Evolutionary conservation across 1,284 basidiomycete genomes (phyloP).

Genomic region (Heliocybe sulcata): DNA sequence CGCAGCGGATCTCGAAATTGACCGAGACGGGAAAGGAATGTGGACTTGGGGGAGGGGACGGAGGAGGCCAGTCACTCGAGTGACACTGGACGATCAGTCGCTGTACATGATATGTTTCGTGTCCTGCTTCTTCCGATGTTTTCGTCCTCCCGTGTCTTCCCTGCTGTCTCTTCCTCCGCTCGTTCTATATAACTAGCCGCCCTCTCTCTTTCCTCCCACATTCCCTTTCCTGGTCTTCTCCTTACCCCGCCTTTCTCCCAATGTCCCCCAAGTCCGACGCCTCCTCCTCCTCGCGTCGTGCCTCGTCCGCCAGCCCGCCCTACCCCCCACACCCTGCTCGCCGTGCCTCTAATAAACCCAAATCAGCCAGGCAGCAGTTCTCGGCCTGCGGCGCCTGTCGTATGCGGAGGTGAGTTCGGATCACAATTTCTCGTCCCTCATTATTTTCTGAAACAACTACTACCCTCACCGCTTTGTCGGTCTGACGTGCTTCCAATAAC

Average conservation of each 20-base stretch:
- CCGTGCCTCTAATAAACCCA: constrained; percentile 51
- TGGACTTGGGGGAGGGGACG: not conserved
- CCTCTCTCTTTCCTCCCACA: not conserved
- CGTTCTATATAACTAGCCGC: constrained; percentile 1
- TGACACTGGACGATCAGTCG: not conserved
- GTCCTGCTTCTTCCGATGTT: constrained; percentile 2
- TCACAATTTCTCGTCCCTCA: constrained; percentile 3
- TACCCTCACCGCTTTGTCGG: constrained; percentile 6
- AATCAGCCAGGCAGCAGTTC: constrained; percentile 74
- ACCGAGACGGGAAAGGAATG: not conserved
- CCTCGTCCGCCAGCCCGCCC: constrained; percentile 26
- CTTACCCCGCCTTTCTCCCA: constrained; percentile 10
- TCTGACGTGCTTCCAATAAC: constrained; percentile 5
- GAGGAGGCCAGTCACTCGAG: not conserved
- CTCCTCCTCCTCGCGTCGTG: constrained; percentile 13
- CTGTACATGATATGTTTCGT: not conserved
- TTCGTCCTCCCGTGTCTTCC: constrained; percentile 1
- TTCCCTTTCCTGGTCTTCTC: constrained; percentile 17
- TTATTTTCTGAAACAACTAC: not conserved
- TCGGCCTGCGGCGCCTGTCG: constrained; percentile 87
- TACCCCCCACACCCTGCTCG: constrained; percentile 32
- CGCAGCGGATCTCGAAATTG: not conserved
- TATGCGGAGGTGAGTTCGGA: constrained; percentile 59
- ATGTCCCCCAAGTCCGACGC: constrained; percentile 41
- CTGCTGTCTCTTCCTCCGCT: constrained; percentile 4